Evolutionary conservation across 2,329 filamentous ascomycete species (phyloP).

Genomic region (Epichloe coenophiala): DNA sequence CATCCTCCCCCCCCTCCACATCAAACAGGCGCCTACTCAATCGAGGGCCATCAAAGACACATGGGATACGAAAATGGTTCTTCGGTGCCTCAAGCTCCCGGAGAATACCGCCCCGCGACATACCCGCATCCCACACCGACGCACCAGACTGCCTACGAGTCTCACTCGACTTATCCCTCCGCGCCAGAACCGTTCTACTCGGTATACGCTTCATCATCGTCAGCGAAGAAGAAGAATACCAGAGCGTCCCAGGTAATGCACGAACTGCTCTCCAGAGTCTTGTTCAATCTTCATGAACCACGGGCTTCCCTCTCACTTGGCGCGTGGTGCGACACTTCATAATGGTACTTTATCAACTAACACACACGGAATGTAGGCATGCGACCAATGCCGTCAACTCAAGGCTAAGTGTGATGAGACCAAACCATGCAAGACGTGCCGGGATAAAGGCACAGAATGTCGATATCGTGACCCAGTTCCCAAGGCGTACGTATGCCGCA

Average conservation of each 20-base stretch:
- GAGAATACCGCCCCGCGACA: constrained; percentile 26
- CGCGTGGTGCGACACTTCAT: too few relatives aligned
- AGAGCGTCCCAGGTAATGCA: constrained; percentile 45
- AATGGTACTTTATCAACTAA: too few relatives aligned
- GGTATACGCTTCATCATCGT: constrained; percentile 29
- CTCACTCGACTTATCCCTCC: constrained; percentile 15
- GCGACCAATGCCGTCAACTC: constrained; percentile 73
- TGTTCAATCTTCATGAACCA: not conserved
- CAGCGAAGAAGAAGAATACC: constrained; percentile 47
- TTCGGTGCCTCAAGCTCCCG: constrained; percentile 31
- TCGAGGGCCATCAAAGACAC: constrained; percentile 35
- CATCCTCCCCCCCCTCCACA: constrained; percentile 16
- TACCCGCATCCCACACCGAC: constrained; percentile 28
- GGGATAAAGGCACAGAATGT: constrained; percentile 72
- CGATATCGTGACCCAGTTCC: constrained; percentile 84
- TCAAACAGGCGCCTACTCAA: constrained; percentile 20
- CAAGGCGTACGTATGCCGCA: constrained; percentile 53
- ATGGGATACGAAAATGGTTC: constrained; percentile 38
- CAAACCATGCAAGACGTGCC: constrained; percentile 73
- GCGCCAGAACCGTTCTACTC: constrained; percentile 25
- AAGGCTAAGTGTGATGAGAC: constrained; percentile 90
- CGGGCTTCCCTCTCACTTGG: not conserved
- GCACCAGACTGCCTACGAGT: constrained; percentile 26
- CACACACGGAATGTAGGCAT: constrained; percentile 45
- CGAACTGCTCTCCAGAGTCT: not conserved